Evolutionary conservation across 2,329 filamentous ascomycete species (phyloP).

Genomic region (Metarhizium anisopliae): DNA sequence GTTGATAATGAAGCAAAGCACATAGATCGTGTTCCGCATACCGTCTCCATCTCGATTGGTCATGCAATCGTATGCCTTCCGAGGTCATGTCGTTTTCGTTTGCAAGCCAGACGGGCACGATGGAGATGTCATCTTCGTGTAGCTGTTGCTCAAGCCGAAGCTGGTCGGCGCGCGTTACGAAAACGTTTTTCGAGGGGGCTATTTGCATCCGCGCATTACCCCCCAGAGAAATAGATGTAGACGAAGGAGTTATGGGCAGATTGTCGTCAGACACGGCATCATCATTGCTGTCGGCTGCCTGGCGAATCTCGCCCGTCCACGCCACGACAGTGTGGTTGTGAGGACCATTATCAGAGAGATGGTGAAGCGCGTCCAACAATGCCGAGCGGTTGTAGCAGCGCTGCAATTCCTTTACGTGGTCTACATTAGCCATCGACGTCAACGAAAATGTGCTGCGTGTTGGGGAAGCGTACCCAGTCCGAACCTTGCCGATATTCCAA

Average conservation of each 20-base stretch:
- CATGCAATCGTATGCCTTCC: slow-evolving; percentile 52
- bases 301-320: slow-evolving; percentile 79
- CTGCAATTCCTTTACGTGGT: background rate
- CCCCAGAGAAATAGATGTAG: slow-evolving; percentile 1
- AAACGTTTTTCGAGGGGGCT: slow-evolving; percentile 1
- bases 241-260: background rate
- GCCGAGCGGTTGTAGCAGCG: slow-evolving; percentile 73
- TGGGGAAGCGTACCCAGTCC: background rate
- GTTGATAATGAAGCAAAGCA: slow-evolving; percentile 90
- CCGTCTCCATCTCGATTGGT: slow-evolving; percentile 77
- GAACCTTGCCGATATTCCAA: slow-evolving; percentile 1
- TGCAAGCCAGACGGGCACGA: slow-evolving; percentile 79
- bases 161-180: slow-evolving; percentile 56
- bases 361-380: slow-evolving; percentile 79
- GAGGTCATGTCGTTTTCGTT: slow-evolving; percentile 57
- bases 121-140: slow-evolving; percentile 61
- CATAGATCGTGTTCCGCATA: slow-evolving; percentile 89
- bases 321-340: slow-evolving; percentile 90
- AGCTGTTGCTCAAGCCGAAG: slow-evolving; percentile 64
- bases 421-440: background rate
- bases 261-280: background rate
- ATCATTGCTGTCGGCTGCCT: slow-evolving; percentile 14
- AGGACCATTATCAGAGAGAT: slow-evolving; percentile 70
- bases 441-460: too few relatives aligned
- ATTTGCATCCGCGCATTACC: background rate